These are phyloP conservation scores for Flaveria bidentis DNA, from an alignment of 129 eudicot genomes.

Conservation along the genomic window DNA sequence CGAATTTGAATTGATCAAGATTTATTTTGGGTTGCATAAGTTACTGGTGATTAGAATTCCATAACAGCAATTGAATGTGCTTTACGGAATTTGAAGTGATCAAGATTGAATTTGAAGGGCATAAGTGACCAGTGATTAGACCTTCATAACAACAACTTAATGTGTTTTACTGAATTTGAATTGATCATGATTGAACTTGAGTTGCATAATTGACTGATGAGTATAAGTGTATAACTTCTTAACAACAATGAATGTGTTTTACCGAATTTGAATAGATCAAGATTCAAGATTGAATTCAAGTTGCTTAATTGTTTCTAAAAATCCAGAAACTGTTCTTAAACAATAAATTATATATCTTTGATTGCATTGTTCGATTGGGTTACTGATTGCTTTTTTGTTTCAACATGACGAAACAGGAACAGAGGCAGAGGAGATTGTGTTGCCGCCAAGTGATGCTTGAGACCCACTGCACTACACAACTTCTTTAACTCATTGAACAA, in stretches of 20 bases:
- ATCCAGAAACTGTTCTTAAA: background rate
- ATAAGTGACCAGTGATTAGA: too few relatives aligned
- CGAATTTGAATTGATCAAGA: too few relatives aligned
- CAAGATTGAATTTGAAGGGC: too few relatives aligned
- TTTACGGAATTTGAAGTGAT: too few relatives aligned
- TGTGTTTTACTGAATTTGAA: background rate
- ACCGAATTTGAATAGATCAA: background rate
- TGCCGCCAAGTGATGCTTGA: constrained; percentile 34
- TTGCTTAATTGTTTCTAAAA: background rate
- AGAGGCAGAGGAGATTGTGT: constrained; percentile 29
- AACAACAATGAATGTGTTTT: background rate
- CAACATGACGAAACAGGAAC: constrained; percentile 19
- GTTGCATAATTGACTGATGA: too few relatives aligned
- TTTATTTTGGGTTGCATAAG: background rate
- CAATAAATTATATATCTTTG: background rate
- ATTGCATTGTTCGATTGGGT: background rate
- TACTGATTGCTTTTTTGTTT: constrained; percentile 12
- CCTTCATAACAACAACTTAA: background rate
- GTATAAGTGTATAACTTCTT: too few relatives aligned
- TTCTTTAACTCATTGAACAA: constrained; percentile 5
- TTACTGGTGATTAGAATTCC: too few relatives aligned
- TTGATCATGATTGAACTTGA: background rate
- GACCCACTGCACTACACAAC: background rate
- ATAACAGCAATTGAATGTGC: too few relatives aligned
- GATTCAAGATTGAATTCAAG: background rate